Evolutionary conservation across 768 basidiomycete genomes (phyloP).

Genomic region (Kwoniella dejecticola): DNA sequence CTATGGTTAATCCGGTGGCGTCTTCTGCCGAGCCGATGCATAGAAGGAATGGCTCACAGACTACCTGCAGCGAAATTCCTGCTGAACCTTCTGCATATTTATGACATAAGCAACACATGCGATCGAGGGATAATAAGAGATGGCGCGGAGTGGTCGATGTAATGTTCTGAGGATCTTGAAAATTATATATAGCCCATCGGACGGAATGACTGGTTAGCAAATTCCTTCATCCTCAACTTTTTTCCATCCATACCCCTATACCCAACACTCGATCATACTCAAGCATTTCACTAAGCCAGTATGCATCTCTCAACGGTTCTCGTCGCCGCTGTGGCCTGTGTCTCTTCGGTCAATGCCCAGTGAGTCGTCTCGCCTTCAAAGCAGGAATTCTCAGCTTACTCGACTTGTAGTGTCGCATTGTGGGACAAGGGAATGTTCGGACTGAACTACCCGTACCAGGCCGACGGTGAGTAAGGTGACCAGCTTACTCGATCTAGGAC

Average conservation of each 20-base stretch:
- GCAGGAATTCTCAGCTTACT: neutral
- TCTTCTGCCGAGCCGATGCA: neutral
- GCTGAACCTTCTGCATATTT: neutral
- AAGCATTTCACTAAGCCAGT: neutral
- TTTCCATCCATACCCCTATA: neutral
- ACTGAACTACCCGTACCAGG: constrained; percentile 39
- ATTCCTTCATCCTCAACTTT: neutral
- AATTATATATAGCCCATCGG: neutral
- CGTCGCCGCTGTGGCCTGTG: neutral
- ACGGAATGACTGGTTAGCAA: neutral
- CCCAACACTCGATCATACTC: neutral
- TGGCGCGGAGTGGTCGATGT: neutral
- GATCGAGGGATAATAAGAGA: neutral
- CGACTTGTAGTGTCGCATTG: constrained; percentile 27
- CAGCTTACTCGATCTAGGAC: neutral
- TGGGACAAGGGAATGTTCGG: constrained; percentile 46
- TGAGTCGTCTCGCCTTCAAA: constrained; percentile 1
- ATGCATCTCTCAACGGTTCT: neutral
- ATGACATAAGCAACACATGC: neutral
- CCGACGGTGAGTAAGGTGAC: constrained; percentile 29
- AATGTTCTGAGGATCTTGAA: neutral
- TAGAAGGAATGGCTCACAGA: neutral
- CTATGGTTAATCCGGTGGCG: constrained; percentile 3
- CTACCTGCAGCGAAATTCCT: neutral
- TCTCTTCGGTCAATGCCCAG: constrained; percentile 16